A percentile compares a stretch with the other conserved stretches of the same genome.
Conservation (phyloP, 495 filamentous ascomycete species). For the Mytilinidion resinicola region DNA sequence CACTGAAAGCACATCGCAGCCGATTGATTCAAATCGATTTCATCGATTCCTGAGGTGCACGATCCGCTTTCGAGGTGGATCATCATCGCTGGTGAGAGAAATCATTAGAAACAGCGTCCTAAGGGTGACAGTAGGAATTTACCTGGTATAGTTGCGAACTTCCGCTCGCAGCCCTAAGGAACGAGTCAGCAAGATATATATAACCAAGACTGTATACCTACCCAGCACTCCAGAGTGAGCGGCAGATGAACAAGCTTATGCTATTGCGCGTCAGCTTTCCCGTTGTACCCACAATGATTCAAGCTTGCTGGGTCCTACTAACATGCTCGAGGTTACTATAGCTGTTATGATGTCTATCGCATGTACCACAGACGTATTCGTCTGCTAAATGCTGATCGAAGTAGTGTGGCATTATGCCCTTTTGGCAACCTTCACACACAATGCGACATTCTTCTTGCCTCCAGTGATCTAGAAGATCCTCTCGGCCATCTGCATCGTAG, state of each 20-base stretch:
- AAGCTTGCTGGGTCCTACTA: not conserved
- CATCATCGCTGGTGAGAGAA: conserved; percentile 2
- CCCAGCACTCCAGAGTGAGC: not conserved
- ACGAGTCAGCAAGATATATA: too few relatives aligned
- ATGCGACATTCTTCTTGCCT: not conserved
- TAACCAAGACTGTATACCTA: too few relatives aligned
- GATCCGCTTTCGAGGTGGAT: conserved; percentile 12
- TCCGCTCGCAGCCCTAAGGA: not conserved
- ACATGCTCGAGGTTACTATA: not conserved
- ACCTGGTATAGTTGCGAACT: not conserved
- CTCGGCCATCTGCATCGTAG: not conserved
- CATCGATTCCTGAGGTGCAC: conserved; percentile 10
- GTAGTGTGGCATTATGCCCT: not conserved
- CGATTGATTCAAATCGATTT: conserved; percentile 5
- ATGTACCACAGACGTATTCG: not conserved
- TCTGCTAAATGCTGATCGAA: not conserved
- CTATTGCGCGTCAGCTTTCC: not conserved
- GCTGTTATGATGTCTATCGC: not conserved
- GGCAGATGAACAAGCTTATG: not conserved
- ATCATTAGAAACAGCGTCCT: too few relatives aligned
- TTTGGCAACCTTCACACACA: not conserved
- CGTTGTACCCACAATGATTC: not conserved
- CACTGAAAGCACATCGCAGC: conserved; percentile 10
- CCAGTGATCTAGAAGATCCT: not conserved
- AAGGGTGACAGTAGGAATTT: too few relatives aligned